Percentiles rank a stretch among this genome's conserved stretches.
Evolutionary conservation across 2,329 filamentous ascomycete genomes (phyloP).

Genomic region (Nemania sp.): DNA sequence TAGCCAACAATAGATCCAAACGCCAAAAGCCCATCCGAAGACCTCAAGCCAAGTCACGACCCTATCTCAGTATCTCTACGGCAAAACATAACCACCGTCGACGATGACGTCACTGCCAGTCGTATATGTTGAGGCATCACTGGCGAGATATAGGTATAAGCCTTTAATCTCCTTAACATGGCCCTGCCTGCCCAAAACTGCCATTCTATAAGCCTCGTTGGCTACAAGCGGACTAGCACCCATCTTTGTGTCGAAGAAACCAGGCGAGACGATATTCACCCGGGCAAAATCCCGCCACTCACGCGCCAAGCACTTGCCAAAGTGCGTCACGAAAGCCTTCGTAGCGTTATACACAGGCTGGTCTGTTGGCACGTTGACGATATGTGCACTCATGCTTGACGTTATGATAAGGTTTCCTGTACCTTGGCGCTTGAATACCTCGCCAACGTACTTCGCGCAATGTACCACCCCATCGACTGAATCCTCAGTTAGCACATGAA

Average conservation of each 20-base stretch:
- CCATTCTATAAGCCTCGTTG: slow-evolving; percentile 40
- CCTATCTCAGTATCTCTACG: slow-evolving; percentile 13
- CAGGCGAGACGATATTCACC: slow-evolving; percentile 66
- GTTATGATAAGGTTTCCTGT: slow-evolving; percentile 44
- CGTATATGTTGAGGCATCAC: slow-evolving; percentile 40
- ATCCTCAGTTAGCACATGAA: slow-evolving; percentile 15
- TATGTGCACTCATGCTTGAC: slow-evolving; percentile 58
- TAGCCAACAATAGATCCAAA: background rate
- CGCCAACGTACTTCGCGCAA: slow-evolving; percentile 41
- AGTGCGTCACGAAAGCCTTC: slow-evolving; percentile 67
- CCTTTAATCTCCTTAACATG: slow-evolving; percentile 43
- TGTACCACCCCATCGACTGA: slow-evolving; percentile 38
- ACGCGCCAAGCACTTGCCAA: slow-evolving; percentile 66
- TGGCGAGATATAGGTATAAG: slow-evolving; percentile 41
- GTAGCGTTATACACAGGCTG: slow-evolving; percentile 69
- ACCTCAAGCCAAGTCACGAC: background rate
- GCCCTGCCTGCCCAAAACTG: slow-evolving; percentile 39
- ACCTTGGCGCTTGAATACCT: slow-evolving; percentile 40
- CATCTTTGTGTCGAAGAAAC: slow-evolving; percentile 63
- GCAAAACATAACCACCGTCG: slow-evolving; percentile 40
- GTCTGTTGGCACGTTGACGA: slow-evolving; percentile 65
- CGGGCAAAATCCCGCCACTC: slow-evolving; percentile 70
- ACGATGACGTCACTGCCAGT: slow-evolving; percentile 40
- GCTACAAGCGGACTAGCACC: slow-evolving; percentile 29
- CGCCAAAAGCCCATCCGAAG: background rate